Percentiles rank a stretch among this genome's conserved stretches.
Evolutionary conservation across 768 basidiomycete species (phyloP).

Genomic region (Daedaleopsis nitida): DNA sequence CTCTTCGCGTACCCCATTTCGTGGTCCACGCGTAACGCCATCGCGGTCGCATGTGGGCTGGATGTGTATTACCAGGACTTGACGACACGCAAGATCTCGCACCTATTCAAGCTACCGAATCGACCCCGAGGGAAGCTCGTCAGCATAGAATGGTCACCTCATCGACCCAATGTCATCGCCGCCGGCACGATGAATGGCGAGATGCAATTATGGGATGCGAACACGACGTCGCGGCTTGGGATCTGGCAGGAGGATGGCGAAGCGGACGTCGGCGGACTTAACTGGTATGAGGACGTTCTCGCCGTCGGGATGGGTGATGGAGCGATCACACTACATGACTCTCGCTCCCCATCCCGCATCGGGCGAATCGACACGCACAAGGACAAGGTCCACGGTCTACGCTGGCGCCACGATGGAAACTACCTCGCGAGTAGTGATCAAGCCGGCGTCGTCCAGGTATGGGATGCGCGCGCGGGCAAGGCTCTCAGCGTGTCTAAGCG

Average conservation of each 20-base stretch:
- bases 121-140: slow-evolving; percentile 40
- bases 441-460: slow-evolving; percentile 43
- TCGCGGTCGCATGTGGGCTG: slow-evolving; percentile 61
- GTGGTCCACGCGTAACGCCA: slow-evolving; percentile 61
- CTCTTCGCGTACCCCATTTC: slow-evolving; percentile 58
- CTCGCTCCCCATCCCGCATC: slow-evolving; percentile 33
- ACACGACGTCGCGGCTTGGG: slow-evolving; percentile 27
- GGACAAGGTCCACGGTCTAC: slow-evolving; percentile 42
- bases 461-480: slow-evolving; percentile 42
- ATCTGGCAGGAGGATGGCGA: slow-evolving; percentile 26
- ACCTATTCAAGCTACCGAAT: slow-evolving; percentile 45
- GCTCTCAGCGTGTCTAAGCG: slow-evolving; percentile 34
- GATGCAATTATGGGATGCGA: slow-evolving; percentile 58
- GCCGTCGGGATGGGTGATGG: slow-evolving; percentile 44
- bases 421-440: slow-evolving; percentile 45
- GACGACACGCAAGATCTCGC: slow-evolving; percentile 52
- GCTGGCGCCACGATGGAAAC: slow-evolving; percentile 42
- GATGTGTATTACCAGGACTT: slow-evolving; percentile 68
- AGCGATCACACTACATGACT: slow-evolving; percentile 39
- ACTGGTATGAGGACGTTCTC: slow-evolving; percentile 40
- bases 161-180: slow-evolving; percentile 46
- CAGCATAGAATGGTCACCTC: slow-evolving; percentile 54
- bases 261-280: slow-evolving; percentile 40
- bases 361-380: slow-evolving; percentile 33
- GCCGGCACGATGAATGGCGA: slow-evolving; percentile 52